phyloP scores from a whole-genome alignment of 2,329 filamentous ascomycete genomes.

The Aquanectria penicillioides region DNA sequence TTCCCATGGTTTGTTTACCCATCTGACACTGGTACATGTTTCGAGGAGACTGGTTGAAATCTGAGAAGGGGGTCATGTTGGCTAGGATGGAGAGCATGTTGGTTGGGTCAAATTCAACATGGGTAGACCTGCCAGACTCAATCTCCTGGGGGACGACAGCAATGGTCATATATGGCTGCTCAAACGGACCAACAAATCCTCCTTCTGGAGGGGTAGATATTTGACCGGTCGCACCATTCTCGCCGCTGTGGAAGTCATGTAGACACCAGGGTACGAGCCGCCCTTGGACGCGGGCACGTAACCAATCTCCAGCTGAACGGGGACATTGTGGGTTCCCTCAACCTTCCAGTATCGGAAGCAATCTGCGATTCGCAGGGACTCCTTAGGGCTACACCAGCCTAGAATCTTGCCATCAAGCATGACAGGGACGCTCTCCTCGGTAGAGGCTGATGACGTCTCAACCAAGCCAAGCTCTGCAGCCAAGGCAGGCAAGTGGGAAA shows the following conservation, averaged over 20 bases:
- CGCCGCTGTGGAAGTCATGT: constrained; percentile 87
- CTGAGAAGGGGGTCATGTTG: constrained; percentile 98
- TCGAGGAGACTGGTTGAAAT: constrained; percentile 97
- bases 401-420: constrained; percentile 91
- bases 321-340: constrained; percentile 82
- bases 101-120: constrained; percentile 93
- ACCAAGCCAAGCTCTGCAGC: constrained; percentile 84
- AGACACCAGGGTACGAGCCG: constrained; percentile 96
- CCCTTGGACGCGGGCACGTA: constrained; percentile 88
- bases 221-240: constrained; percentile 93
- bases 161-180: constrained; percentile 99
- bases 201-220: constrained; percentile 85
- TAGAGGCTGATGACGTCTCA: constrained; percentile 78
- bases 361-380: constrained; percentile 84
- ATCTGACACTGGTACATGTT: constrained; percentile 99
- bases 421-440: constrained; percentile 86
- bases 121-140: constrained; percentile 86
- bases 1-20: constrained; percentile 99
- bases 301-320: constrained; percentile 87
- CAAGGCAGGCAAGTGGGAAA: constrained; percentile 77
- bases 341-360: constrained; percentile 97
- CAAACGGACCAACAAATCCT: constrained; percentile 91
- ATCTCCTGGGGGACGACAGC: constrained; percentile 91
- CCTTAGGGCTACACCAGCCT: constrained; percentile 88
- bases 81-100: constrained; percentile 97